Percentiles rank a stretch among this genome's conserved stretches.
These are phyloP conservation scores for Eucalyptus leucophloia DNA, from an alignment of 345 rosid species.

Conservation along the genomic window DNA sequence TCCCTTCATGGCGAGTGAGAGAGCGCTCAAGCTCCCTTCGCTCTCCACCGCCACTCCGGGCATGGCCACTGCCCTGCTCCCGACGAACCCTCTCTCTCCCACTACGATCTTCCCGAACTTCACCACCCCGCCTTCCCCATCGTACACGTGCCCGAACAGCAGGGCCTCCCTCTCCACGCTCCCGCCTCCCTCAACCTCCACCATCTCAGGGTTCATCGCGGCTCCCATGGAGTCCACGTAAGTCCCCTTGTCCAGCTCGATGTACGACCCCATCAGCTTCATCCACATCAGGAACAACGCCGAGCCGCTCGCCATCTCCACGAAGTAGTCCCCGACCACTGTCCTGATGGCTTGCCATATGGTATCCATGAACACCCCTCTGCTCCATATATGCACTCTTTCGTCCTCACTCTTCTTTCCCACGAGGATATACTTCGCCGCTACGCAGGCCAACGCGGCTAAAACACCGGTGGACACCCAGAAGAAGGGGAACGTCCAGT, in stretches of 20 bases:
- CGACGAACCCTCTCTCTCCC: slow-evolving; percentile 38
- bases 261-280: slow-evolving; percentile 43
- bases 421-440: slow-evolving; percentile 43
- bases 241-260: slow-evolving; percentile 24
- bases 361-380: slow-evolving; percentile 41
- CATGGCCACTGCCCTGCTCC: slow-evolving; percentile 49
- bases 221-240: slow-evolving; percentile 58
- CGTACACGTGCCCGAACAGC: slow-evolving; percentile 54
- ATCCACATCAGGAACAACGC: slow-evolving; percentile 26
- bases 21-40: slow-evolving; percentile 30
- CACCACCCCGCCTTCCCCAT: slow-evolving; percentile 47
- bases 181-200: slow-evolving; percentile 43
- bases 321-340: slow-evolving; percentile 40
- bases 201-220: slow-evolving; percentile 52
- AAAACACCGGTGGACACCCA: slow-evolving; percentile 42
- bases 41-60: slow-evolving; percentile 46
- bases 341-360: slow-evolving; percentile 53
- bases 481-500: slow-evolving; percentile 33
- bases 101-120: slow-evolving; percentile 43
- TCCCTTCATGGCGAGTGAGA: slow-evolving; percentile 52
- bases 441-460: slow-evolving; percentile 24
- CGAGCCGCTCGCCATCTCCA: slow-evolving; percentile 43
- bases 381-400: slow-evolving; percentile 35
- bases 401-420: slow-evolving; percentile 48
- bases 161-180: slow-evolving; percentile 41